phyloP scores from a whole-genome alignment of 2,329 filamentous ascomycete species.

The Aspergillus hortae region DNA sequence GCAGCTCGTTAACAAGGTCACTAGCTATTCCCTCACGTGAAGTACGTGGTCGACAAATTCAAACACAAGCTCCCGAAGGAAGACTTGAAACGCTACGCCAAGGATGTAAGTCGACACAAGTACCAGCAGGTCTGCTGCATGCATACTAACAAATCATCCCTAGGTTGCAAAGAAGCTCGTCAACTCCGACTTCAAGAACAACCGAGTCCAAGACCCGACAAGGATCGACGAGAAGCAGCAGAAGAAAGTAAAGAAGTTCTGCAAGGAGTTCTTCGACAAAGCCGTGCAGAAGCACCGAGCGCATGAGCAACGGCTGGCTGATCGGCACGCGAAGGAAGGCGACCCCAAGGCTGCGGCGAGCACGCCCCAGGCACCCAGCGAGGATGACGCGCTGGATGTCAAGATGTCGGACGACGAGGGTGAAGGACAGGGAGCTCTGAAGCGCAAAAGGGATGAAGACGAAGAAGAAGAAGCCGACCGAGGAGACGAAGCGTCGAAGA shows the following conservation, averaged over 20 bases:
- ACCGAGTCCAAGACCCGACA: slow-evolving; percentile 78
- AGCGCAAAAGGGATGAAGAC: slow-evolving; percentile 60
- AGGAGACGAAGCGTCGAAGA: slow-evolving; percentile 42
- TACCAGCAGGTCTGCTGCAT: slow-evolving; percentile 54
- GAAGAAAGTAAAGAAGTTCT: slow-evolving; percentile 77
- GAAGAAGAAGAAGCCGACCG: slow-evolving; percentile 32
- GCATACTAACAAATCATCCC: slow-evolving; percentile 45
- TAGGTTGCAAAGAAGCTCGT: slow-evolving; percentile 81
- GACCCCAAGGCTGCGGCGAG: slow-evolving; percentile 20
- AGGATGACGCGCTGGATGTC: slow-evolving; percentile 23
- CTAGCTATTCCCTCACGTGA: slow-evolving; percentile 79
- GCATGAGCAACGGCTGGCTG: slow-evolving; percentile 63
- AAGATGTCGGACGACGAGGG: slow-evolving; percentile 43
- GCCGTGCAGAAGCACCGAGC: slow-evolving; percentile 72
- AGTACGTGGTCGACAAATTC: slow-evolving; percentile 82
- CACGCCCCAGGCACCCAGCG: slow-evolving; percentile 19
- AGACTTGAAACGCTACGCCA: slow-evolving; percentile 61
- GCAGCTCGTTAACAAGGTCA: slow-evolving; percentile 7
- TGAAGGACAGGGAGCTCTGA: slow-evolving; percentile 32
- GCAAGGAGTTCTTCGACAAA: slow-evolving; percentile 82
- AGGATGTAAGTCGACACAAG: slow-evolving; percentile 49
- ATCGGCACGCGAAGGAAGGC: slow-evolving; percentile 34
- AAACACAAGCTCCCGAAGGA: slow-evolving; percentile 83
- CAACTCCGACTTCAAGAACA: slow-evolving; percentile 85
- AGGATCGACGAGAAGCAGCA: slow-evolving; percentile 73